These are phyloP conservation scores for Hortaea sp. DNA, from an alignment of 2,329 filamentous ascomycete genomes.

Conservation along the genomic window DNA sequence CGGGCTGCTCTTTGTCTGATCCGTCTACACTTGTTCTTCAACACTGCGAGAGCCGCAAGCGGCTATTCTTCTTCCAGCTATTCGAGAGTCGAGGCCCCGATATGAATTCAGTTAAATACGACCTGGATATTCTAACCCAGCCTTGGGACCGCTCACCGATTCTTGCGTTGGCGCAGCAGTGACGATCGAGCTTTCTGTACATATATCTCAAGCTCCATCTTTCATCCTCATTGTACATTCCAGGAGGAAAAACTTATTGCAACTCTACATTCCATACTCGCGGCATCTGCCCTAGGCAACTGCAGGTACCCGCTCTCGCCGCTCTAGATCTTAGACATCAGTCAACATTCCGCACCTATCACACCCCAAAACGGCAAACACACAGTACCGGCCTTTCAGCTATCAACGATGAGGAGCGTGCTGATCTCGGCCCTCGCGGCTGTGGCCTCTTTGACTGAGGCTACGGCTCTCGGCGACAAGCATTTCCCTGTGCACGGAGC, in stretches of 20 bases:
- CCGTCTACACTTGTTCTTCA: background rate
- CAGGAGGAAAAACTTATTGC: background rate
- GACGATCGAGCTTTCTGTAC: background rate
- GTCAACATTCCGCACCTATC: background rate
- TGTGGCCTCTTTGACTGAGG: conserved; percentile 7
- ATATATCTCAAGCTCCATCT: background rate
- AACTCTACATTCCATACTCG: background rate
- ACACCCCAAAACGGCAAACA: background rate
- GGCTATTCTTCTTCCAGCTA: background rate
- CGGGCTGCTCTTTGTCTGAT: background rate
- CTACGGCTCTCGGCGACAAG: background rate
- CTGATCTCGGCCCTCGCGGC: conserved; percentile 12
- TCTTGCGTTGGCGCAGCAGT: too few species aligned
- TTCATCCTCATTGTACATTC: background rate
- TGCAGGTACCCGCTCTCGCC: background rate
- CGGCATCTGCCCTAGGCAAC: background rate
- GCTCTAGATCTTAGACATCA: background rate
- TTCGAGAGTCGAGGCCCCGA: background rate
- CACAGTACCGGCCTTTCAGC: background rate
- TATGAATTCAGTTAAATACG: background rate
- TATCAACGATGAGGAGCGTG: conserved; percentile 13
- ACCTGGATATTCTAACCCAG: background rate
- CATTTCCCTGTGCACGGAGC: background rate
- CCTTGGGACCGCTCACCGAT: background rate
- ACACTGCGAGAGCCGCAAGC: background rate